phyloP scores from a whole-genome alignment of 2,329 filamentous ascomycete species.

The Sporothrix inflata region DNA sequence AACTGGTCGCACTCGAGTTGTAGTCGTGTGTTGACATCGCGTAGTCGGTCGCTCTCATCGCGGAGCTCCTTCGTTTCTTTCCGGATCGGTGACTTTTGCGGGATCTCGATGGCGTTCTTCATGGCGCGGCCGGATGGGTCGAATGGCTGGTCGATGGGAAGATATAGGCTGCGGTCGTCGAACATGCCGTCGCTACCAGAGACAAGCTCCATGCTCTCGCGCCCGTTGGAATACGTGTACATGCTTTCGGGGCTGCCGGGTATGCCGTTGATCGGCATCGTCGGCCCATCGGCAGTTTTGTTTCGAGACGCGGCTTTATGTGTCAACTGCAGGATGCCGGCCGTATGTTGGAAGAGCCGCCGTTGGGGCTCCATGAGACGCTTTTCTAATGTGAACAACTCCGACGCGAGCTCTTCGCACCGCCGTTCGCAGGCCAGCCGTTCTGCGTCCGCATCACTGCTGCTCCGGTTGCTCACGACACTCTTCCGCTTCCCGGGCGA shows the following conservation, averaged over 20 bases:
- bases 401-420: conserved; percentile 81
- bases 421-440: conserved; percentile 73
- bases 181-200: conserved; percentile 65
- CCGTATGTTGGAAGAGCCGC: conserved; percentile 83
- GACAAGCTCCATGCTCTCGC: conserved; percentile 58
- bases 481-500: conserved; percentile 58
- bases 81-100: conserved; percentile 60
- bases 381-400: conserved; percentile 80
- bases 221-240: conserved; percentile 67
- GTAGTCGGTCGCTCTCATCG: conserved; percentile 45
- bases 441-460: conserved; percentile 71
- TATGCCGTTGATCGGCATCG: conserved; percentile 57
- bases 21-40: conserved; percentile 33
- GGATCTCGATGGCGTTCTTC: conserved; percentile 57
- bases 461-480: conserved; percentile 54
- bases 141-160: conserved; percentile 67
- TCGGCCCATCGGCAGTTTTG: conserved; percentile 42
- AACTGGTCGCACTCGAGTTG: conserved; percentile 41
- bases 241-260: conserved; percentile 78
- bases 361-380: conserved; percentile 73
- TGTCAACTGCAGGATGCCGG: conserved; percentile 87
- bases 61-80: conserved; percentile 57
- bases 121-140: conserved; percentile 40
- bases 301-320: conserved; percentile 67
- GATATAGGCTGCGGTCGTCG: conserved; percentile 76